Evolutionary conservation across 768 basidiomycete genomes (phyloP).

Genomic region (Phanerochaete sordida): DNA sequence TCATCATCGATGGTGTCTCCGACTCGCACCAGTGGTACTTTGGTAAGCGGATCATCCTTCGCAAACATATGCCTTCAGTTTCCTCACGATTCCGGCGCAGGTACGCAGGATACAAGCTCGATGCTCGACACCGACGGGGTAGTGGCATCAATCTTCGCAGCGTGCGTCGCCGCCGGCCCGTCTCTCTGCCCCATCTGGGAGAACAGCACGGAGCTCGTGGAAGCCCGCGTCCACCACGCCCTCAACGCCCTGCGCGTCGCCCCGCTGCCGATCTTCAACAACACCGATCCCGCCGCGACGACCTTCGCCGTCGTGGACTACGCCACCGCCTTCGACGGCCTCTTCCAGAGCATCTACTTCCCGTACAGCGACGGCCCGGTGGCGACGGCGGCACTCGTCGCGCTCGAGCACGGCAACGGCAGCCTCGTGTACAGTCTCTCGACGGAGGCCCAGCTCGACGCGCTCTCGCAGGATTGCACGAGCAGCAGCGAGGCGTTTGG

Average conservation of each 20-base stretch:
- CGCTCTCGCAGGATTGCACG: neutral
- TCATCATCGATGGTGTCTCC: conserved; percentile 27
- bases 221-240: conserved; percentile 9
- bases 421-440: neutral
- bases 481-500: neutral
- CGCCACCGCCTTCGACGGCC: neutral
- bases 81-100: no score
- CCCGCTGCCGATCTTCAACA: neutral
- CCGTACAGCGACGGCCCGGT: neutral
- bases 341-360: neutral
- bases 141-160: conserved; percentile 17
- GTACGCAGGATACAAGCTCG: neutral
- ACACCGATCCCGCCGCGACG: neutral
- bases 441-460: neutral
- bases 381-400: neutral
- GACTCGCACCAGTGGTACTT: conserved; percentile 17
- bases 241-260: neutral
- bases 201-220: conserved; percentile 13
- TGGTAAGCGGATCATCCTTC: neutral
- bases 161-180: conserved; percentile 18
- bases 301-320: conserved; percentile 1
- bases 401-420: neutral
- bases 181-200: conserved; percentile 22
- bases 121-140: conserved; percentile 16
- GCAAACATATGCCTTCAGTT: no score